Conservation (phyloP, 139 green algal species). For the Ettlia oleoabundans region DNA sequence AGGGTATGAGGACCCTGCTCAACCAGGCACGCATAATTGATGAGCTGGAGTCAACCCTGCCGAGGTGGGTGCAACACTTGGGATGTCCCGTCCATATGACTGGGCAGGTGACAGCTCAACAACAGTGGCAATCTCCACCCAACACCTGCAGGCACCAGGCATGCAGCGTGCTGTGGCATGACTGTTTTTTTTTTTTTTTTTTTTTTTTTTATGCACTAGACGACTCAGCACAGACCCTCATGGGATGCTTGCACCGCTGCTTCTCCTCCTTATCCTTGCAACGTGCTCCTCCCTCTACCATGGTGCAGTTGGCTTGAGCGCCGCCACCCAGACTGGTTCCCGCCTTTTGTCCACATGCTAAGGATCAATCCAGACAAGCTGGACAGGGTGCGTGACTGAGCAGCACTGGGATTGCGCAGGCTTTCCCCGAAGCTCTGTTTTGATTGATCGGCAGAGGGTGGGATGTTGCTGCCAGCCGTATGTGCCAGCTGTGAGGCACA, state of each 20-base stretch:
- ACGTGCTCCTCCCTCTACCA: not conserved
- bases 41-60: conserved; percentile 40
- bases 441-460: not conserved
- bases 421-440: not conserved
- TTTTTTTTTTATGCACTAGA: no score
- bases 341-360: conserved; percentile 38
- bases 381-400: conserved; percentile 17
- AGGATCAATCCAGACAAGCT: conserved; percentile 39
- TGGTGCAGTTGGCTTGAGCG: conserved; percentile 18
- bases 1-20: conserved; percentile 30
- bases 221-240: no score
- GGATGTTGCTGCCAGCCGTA: not conserved
- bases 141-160: no score
- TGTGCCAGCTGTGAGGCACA: not conserved
- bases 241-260: no score
- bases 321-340: conserved; percentile 28
- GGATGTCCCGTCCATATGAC: no score
- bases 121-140: no score
- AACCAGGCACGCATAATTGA: conserved; percentile 39
- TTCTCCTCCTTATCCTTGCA: not conserved
- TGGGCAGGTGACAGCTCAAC: no score
- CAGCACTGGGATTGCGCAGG: not conserved
- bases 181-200: no score
- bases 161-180: no score
- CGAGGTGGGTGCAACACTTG: no score